Evolutionary conservation across 2,329 filamentous ascomycete species (phyloP), one percentile per base, ranked within the genome.

Genomic region (Xylariaceae sp.): DNA sequence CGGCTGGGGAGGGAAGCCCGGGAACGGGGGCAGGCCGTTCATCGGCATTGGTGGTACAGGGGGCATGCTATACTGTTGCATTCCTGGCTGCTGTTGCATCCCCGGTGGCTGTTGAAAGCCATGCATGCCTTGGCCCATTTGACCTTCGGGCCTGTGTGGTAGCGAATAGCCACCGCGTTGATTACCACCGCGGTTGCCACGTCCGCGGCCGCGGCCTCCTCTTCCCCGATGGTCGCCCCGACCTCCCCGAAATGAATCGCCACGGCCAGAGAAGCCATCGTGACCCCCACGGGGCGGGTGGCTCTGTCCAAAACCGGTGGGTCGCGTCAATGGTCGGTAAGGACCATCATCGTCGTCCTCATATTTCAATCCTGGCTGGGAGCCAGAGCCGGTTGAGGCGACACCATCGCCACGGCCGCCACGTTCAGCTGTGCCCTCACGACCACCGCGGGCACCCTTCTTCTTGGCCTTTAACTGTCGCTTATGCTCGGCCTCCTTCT

Each of bases 401-500:
- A 63, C 50, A 59, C 63, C 53, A 60, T 80, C 76, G 58, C 77
- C 74, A 44, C 75, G 72, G 11, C 70, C 70, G 53, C 70, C 67
- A 54, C 70, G 71, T 62, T 63, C 71, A 56, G 56, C 75, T 70
- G 65, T 73, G 69, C 62, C 70, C 70, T 72, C 71, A 52, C 73
- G 72, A 18, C 75, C 75, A 17, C 71, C 73, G 37, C 73, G 73
- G 18, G 73, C 75, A 49, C 73, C 75, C 62, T 73, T 79, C 55
- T 82, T 84, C 74, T 88, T 88, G 63, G 86, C 81, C 74, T 92
- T 92, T 55, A 85, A 68, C 61, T 82, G 81, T 58, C 83, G 78
- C 76, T 88, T 95, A 71, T 91, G 85, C 67, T 92, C 90, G 6
- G 88, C 88, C 74, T 99, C 94, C 66, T 90, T 89, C 75, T 99